Conservation (phyloP, 1,284 basidiomycete genomes). For the Wolfiporia cocos region DNA sequence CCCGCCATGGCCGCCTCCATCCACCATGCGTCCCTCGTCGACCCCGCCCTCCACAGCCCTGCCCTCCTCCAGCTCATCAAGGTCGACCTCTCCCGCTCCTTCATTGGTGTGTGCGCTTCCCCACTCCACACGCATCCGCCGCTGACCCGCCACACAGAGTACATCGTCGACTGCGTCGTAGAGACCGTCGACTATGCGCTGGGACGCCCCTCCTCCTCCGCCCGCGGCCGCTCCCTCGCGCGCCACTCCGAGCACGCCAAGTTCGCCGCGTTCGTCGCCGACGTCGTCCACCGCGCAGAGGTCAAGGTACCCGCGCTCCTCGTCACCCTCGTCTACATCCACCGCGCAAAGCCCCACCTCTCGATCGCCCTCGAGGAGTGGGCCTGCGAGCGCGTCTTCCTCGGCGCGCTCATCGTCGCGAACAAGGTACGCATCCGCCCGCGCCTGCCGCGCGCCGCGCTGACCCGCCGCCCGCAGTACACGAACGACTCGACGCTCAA, state of each 20-base stretch:
- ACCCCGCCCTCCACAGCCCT: slow-evolving; percentile 52
- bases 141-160: slow-evolving; percentile 37
- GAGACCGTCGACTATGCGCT: slow-evolving; percentile 72
- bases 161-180: slow-evolving; percentile 56
- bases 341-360: slow-evolving; percentile 64
- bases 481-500: slow-evolving; percentile 71
- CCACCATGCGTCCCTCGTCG: slow-evolving; percentile 58
- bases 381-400: slow-evolving; percentile 73
- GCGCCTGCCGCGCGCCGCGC: too few species aligned
- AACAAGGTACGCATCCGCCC: slow-evolving; percentile 47
- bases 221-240: slow-evolving; percentile 39
- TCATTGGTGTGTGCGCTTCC: slow-evolving; percentile 47
- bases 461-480: too few species aligned
- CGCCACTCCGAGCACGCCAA: slow-evolving; percentile 44
- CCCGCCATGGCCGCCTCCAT: slow-evolving; percentile 20
- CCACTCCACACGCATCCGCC: slow-evolving; percentile 2
- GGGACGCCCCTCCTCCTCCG: slow-evolving; percentile 49
- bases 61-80: slow-evolving; percentile 60
- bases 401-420: slow-evolving; percentile 65
- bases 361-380: slow-evolving; percentile 73
- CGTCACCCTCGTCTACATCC: slow-evolving; percentile 62
- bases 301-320: slow-evolving; percentile 59
- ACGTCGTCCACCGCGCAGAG: slow-evolving; percentile 63
- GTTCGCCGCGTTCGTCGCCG: slow-evolving; percentile 56
- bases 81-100: slow-evolving; percentile 46